Evolutionary conservation across 140 eudicot genomes (phyloP), one percentile per base, ranked within the genome.

Genomic region (Anethum foeniculum): DNA sequence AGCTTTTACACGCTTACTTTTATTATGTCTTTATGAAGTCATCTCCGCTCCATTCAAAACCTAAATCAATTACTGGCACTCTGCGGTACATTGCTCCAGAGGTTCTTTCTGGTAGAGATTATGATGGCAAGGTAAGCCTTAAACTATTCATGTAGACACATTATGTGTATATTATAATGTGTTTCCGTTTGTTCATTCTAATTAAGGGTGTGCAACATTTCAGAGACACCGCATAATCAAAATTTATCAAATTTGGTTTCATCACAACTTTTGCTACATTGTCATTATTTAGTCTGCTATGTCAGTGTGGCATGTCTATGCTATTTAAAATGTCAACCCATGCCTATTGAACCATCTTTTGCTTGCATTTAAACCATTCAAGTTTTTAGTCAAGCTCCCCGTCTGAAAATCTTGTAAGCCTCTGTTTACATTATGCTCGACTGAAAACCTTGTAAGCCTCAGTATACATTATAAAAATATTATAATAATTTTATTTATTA

Each of bases 31-130:
- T 34, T 44, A 39, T 75, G 16, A 76, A 91, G 99, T 94, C 99
- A 52, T 94, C 97, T 83, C 86, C 92, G 85, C 93, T 94, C 78
- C 97, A 94, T 80, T 94, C 99, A 74, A 89, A 89, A 80, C 99
- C 99, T 72, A 94, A 92, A 83, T 94, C 98, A 10, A 92, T 97
- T 23, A 97, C 93, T 39, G 98, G 98, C 71, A 94, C 98, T 72
- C 98, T 97, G 44, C 97, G 94, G n/a, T 94, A 94, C 80, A 92
- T 94, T 81, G 99, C 99, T 80, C 98, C 98, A 28, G 98, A 94
- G 88, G 91, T 94, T 51, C 69, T 62, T 62, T 85, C 89, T 41
- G 90, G 96, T 32, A 85, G 86, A 88, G 97, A 94, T 83, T 94
- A 94, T 83, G 95, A 92, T 88, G 99, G 99, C 83, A 92, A 94